Evolutionary conservation across 208 protist species (phyloP), one percentile per base, ranked within the genome.

Genomic region (Plasmodiophora brassicae): DNA sequence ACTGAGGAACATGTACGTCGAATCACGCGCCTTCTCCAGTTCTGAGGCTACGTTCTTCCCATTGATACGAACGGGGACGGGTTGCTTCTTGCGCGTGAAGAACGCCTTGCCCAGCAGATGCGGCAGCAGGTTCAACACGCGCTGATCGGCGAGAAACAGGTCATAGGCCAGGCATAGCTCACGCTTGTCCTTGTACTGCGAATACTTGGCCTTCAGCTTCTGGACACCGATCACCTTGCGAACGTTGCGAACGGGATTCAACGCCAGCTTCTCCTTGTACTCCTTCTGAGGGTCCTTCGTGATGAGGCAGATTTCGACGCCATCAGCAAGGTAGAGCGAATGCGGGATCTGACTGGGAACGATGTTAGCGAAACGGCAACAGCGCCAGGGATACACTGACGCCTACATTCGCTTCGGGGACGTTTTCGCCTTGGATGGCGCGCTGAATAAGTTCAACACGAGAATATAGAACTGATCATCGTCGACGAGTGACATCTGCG

Each of bases 191-290:
- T 91, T 86, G 90, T 88, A 90, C 35, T 71, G 41, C 10, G 10
- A 71, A 71, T 89, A 91, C 20, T 91, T 92, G 14, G 87, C 83
- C n/a, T 85, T 44, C 14, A 91, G 90, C 84, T 91, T 91, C 14
- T 46, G 83, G 20, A 91, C 22, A 25, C 60, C 90, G 28, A 91
- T 91, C 1, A 91, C 50, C 35, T 92, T 86, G 20, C 85, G 90
- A 32, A 91, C 46, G 71, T 91, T 87, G 32, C 85, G n/a, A 25
- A 90, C 88, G 25, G 84, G 86, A 14, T 22, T 88, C 36, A 28
- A 22, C n/a, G 1, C 8, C 35, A 90, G 22, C 8, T 57, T 91
- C 10, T 90, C 89, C 71, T 90, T 90, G 20, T 28, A 91, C 87
- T 84, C 20, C n/a, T 28, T 1, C 88, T 88, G 88, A 1, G 89